Base-by-base conservation (phyloP, 2,329 filamentous ascomycete genomes). In the Lecanosticta acicola region DNA sequence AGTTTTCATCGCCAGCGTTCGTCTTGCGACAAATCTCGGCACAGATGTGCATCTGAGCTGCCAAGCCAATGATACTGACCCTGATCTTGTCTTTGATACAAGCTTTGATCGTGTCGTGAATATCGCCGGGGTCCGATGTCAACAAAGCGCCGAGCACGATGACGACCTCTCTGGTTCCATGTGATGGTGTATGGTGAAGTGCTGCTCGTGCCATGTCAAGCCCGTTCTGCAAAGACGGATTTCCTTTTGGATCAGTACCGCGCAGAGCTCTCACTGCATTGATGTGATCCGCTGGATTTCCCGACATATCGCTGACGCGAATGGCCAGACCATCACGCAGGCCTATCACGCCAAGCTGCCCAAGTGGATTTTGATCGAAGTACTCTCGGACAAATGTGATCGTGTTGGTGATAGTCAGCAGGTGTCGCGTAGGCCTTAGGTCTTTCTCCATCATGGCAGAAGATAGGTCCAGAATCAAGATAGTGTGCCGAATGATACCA, bases 341-440 rank as follows among this genome's bases (percentile, higher is more conserved):
- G 41, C 87, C 91, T 32, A 98, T 74, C 21, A 98, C 84, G 18
- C 86, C 90, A 46, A 98, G 79, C 69, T 98, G 93, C 8, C 89
- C 94, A 56, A 98, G 97, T 9, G 93, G 93, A 61, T 98, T 98
- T 68, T 98, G 93, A 68, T 97, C 93, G 64, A 97, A 98, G 70
- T 88, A 98, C 66, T 96, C 91, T 48, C 83, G 79, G 39, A 97
- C 85, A 67, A 97, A 98, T 46, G 89, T 84, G 53, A 84, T 80
- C 13, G 89, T 85, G 67, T 89, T 94, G 53, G 83, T 83, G 61
- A 96, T 76, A 42, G 83, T 85, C 24, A 96, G 78, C 32, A 89
- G 78, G 67, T 91, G 90, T 49, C 91, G 80, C 35, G 83, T 95
- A 4, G 93, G 93, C 19, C 93, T 80, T 56, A 97, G 76, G 64